phyloP scores from a whole-genome alignment of 1,139 yeast species.

The Yarrowia galli region DNA sequence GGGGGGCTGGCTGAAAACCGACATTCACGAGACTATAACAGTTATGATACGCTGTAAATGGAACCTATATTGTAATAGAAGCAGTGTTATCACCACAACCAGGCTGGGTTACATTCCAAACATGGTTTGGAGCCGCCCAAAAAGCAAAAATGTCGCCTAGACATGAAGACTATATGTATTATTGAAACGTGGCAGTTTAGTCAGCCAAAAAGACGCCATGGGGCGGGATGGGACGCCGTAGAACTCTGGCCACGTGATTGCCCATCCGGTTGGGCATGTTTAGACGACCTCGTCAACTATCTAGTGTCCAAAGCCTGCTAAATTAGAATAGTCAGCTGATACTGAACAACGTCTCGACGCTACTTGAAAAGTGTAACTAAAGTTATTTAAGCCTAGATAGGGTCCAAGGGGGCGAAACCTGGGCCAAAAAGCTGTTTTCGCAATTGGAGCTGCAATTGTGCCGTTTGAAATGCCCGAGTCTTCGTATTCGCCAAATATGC shows the following conservation, averaged over 20 bases:
- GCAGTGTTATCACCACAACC: too few species aligned
- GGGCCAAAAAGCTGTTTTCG: not conserved
- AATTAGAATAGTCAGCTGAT: slow-evolving; percentile 9
- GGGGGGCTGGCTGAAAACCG: not conserved
- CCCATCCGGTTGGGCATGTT: not conserved
- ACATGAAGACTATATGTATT: slow-evolving; percentile 10
- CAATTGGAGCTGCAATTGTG: too few species aligned
- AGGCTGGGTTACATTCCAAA: not conserved
- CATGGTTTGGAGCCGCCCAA: not conserved
- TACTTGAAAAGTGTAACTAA: slow-evolving; percentile 11
- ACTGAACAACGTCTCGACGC: not conserved
- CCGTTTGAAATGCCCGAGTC: too few species aligned
- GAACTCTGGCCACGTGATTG: not conserved
- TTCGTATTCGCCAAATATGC: too few species aligned
- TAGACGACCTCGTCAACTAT: not conserved
- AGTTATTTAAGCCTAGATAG: not conserved
- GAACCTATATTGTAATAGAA: not conserved
- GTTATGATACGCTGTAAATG: not conserved
- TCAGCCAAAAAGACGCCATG: not conserved
- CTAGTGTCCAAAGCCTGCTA: slow-evolving; percentile 8
- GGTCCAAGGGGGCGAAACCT: not conserved
- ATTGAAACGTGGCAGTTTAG: slow-evolving; percentile 12
- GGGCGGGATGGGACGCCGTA: too few species aligned
- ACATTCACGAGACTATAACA: not conserved
- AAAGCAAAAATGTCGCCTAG: not conserved